Conservation (phyloP, 2,329 filamentous ascomycete species). For the Aureobasidium lini region DNA sequence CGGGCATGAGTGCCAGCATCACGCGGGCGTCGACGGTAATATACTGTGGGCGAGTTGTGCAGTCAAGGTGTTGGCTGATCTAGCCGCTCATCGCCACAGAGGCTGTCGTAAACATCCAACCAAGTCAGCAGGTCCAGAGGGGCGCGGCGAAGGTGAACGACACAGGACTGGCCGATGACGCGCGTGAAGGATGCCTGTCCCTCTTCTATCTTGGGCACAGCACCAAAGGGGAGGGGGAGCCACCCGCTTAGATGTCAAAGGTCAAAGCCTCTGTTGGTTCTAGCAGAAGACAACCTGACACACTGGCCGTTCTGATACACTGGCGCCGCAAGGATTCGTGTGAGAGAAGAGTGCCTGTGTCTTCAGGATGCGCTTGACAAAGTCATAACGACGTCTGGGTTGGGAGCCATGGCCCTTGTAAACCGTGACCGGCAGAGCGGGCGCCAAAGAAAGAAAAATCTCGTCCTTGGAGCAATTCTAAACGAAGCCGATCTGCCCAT, state of each 20-base stretch:
- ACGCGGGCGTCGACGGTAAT: slow-evolving; percentile 14
- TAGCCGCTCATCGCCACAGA: slow-evolving; percentile 10
- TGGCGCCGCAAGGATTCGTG: slow-evolving; percentile 1
- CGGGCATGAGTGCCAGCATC: slow-evolving; percentile 28
- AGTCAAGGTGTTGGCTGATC: neutral
- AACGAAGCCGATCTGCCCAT: slow-evolving; percentile 11
- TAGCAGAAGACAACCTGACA: slow-evolving; percentile 2
- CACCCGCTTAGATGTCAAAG: neutral
- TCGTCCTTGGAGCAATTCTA: slow-evolving; percentile 5
- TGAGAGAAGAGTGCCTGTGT: neutral
- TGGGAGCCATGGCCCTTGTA: slow-evolving; percentile 11
- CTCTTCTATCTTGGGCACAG: slow-evolving; percentile 8
- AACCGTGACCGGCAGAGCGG: neutral
- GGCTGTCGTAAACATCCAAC: slow-evolving; percentile 7
- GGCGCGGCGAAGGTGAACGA: neutral
- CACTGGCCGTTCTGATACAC: slow-evolving; percentile 10
- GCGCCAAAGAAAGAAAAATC: slow-evolving; percentile 6
- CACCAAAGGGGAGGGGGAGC: neutral
- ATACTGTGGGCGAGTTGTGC: neutral
- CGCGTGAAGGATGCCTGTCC: slow-evolving; percentile 1
- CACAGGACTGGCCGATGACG: neutral
- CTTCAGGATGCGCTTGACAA: neutral
- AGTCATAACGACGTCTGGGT: neutral
- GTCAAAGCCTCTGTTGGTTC: neutral
- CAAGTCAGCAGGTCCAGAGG: slow-evolving; percentile 10